Evolutionary conservation across 139 green algal genomes (phyloP).

Genomic region (Picochlorum sp.): DNA sequence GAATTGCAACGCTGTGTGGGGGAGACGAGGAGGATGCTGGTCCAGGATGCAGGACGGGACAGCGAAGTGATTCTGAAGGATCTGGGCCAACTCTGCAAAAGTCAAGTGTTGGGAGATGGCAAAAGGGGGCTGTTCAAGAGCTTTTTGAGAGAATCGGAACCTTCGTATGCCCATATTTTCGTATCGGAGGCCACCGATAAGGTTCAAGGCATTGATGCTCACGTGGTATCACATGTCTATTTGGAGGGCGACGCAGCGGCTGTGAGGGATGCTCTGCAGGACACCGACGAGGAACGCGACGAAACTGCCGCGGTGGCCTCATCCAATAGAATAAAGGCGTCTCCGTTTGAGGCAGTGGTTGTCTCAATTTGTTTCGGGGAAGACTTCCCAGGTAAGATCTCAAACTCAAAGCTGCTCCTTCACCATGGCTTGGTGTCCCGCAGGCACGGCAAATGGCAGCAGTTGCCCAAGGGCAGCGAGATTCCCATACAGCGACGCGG

Average conservation of each 20-base stretch:
- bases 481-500: too few species aligned
- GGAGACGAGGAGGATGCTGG: too few species aligned
- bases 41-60: too few species aligned
- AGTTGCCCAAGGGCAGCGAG: conserved; percentile 11
- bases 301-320: not conserved
- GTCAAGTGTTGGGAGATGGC: too few species aligned
- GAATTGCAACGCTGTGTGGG: too few species aligned
- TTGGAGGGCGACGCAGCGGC: not conserved
- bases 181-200: conserved; percentile 11
- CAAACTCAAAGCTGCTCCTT: not conserved
- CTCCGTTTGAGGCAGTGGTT: conserved; percentile 25
- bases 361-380: conserved; percentile 12
- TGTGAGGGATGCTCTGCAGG: not conserved
- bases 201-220: conserved; percentile 21
- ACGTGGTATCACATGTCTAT: conserved; percentile 16
- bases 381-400: conserved; percentile 2
- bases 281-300: not conserved
- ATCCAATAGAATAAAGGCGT: not conserved
- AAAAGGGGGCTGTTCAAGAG: too few species aligned
- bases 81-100: too few species aligned
- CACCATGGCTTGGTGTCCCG: conserved; percentile 19
- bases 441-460: conserved; percentile 16
- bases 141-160: not conserved
- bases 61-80: too few species aligned
- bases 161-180: conserved; percentile 6